Base-by-base conservation (phyloP, 257 asterid species). In the Lycium barbarum region DNA sequence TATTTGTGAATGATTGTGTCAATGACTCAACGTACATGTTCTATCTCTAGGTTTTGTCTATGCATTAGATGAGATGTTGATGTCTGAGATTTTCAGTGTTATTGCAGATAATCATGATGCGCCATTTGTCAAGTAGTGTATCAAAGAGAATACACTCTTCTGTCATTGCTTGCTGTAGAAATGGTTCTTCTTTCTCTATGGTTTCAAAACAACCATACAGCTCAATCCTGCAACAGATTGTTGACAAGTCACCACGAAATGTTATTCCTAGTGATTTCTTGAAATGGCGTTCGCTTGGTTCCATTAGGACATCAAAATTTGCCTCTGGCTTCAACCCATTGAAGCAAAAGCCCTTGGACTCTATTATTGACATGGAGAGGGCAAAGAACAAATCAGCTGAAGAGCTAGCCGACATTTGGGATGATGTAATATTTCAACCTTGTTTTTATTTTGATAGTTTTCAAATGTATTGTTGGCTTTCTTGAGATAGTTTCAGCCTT, bases 371-470 rank as follows among this genome's bases (percentile, higher is more conserved):
- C 86, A 68, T 95, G n/a, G 90, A 90, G 78, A 92, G 98, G 89
- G 98, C 96, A 36, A 92, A 93, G 88, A 72, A 76, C 84, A 95
- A 94, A 89, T 89, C 93, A 55, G 88, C 97, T 20, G 93, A 97
- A 80, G 94, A 93, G 86, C 94, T 97, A 53, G 93, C 95, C 61
- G 97, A 90, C 43, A 90, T 97, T 83, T 95, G 98, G 98, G 94
- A 95, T 88, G 99, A 97, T 89, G 99, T 94, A 87, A 90, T 88
- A 82, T 79, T 63, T 66, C 59, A 53, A 62, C 88, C 57, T 54
- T 55, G 43, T 22, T 49, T 26, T 80, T 12, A 18, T 82, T 83
- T 72, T 47, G n/a, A 20, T 73, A 36, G 66, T 66, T 80, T 59
- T 81, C 57, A 49, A 76, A 76, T 76, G 63, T 81, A 79, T 1